phyloP scores from a whole-genome alignment of 192 early-diverging fungal genomes.

The Backusella morwellensis region DNA sequence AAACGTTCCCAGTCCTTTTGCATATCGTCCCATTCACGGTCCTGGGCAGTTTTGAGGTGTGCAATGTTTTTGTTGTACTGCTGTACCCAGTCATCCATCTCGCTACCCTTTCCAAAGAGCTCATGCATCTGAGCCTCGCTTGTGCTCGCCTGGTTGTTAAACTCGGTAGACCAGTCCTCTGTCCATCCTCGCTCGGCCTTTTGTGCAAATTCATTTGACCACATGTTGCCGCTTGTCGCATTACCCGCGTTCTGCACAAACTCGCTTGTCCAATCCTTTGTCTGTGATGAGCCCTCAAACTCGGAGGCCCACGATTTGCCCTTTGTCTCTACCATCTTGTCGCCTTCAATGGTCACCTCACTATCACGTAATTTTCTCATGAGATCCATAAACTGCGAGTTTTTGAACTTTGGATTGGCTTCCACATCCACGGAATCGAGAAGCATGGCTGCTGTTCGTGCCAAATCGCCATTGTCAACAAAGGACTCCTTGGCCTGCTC shows the following conservation, averaged over 20 bases:
- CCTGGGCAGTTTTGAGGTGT: constrained; percentile 59
- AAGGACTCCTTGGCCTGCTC: constrained; percentile 30
- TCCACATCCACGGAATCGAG: constrained; percentile 71
- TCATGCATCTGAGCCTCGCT: constrained; percentile 40
- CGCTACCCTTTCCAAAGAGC: constrained; percentile 49
- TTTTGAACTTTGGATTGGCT: constrained; percentile 89
- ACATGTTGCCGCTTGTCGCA: constrained; percentile 25
- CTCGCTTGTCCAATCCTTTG: constrained; percentile 27
- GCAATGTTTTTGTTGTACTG: constrained; percentile 69
- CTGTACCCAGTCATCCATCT: constrained; percentile 66
- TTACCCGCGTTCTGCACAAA: constrained; percentile 12
- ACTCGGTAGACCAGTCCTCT: constrained; percentile 14
- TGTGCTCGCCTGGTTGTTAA: background rate
- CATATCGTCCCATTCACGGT: constrained; percentile 68
- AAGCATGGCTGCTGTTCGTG: constrained; percentile 79
- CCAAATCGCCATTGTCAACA: constrained; percentile 63
- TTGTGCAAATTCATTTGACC: constrained; percentile 28
- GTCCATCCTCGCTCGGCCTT: constrained; percentile 25
- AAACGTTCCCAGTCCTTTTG: constrained; percentile 68
- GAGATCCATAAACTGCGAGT: constrained; percentile 87
- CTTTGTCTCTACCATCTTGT: constrained; percentile 76
- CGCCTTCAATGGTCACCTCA: constrained; percentile 85
- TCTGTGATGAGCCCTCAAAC: constrained; percentile 13
- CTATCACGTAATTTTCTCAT: constrained; percentile 90
- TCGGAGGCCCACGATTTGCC: constrained; percentile 33